A percentile compares a stretch with the other conserved stretches of the same genome.
These are phyloP conservation scores for Penicillium maclennaniae DNA, from an alignment of 495 filamentous ascomycete genomes.

Conservation along the genomic window DNA sequence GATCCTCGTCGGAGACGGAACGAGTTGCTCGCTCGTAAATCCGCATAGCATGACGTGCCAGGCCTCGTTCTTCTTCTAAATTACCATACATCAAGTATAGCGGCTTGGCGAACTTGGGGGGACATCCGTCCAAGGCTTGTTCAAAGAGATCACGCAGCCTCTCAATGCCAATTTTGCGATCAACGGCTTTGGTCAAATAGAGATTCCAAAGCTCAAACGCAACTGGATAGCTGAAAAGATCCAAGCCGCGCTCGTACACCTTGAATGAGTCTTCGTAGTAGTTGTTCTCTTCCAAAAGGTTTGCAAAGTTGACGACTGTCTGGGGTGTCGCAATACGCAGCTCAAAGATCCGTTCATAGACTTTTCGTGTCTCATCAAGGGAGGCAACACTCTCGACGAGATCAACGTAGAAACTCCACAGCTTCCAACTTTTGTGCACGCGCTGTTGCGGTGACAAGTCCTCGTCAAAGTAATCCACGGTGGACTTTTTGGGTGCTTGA, in stretches of 20 bases:
- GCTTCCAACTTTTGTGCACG: conserved; percentile 98
- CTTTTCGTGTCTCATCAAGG: conserved; percentile 85
- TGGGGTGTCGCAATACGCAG: conserved; percentile 96
- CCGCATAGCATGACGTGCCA: conserved; percentile 96
- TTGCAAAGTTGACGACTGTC: conserved; percentile 98
- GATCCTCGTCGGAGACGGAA: conserved; percentile 90
- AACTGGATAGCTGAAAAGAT: conserved; percentile 95
- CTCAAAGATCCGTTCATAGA: conserved; percentile 98
- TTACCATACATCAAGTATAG: conserved; percentile 98
- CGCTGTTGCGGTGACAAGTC: conserved; percentile 89
- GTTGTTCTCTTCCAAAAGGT: conserved; percentile 88
- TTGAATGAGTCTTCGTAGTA: conserved; percentile 99
- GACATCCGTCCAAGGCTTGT: conserved; percentile 91
- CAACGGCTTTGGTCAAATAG: conserved; percentile 95
- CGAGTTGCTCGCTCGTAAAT: conserved; percentile 98
- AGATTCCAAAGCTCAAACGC: conserved; percentile 99
- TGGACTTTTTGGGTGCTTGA: conserved; percentile 89
- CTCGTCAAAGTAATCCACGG: conserved; percentile 98
- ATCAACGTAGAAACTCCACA: conserved; percentile 99
- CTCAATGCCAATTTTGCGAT: conserved; percentile 93
- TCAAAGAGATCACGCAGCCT: conserved; percentile 93
- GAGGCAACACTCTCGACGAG: conserved; percentile 91
- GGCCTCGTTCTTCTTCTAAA: conserved; percentile 90
- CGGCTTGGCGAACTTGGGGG: conserved; percentile 92
- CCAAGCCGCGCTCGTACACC: conserved; percentile 90